Conservation (phyloP, 352 stramenopile genomes). For the Phytophthora cactorum region DNA sequence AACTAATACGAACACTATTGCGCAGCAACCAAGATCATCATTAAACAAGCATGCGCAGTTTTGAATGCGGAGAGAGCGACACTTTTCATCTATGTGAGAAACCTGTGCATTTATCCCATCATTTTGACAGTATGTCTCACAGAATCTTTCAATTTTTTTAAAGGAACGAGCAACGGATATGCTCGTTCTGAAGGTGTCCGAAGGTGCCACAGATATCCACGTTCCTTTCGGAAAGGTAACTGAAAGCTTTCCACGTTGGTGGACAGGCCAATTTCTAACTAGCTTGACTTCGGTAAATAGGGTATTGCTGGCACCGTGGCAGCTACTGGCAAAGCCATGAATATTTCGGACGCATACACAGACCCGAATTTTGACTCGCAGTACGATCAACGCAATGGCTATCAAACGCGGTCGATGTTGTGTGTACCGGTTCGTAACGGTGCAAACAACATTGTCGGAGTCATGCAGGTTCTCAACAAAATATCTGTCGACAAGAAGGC, state of each 20-base stretch:
- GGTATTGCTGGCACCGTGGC: slow-evolving; percentile 91
- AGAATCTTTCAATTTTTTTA: slow-evolving; percentile 1
- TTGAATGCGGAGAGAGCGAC: slow-evolving; percentile 91
- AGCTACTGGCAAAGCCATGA: slow-evolving; percentile 78
- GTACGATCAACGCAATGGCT: slow-evolving; percentile 93
- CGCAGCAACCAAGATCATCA: slow-evolving; percentile 81
- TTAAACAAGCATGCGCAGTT: slow-evolving; percentile 87
- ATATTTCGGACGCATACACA: slow-evolving; percentile 94
- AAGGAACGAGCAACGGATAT: slow-evolving; percentile 78
- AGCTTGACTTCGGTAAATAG: slow-evolving; percentile 29
- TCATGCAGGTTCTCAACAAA: slow-evolving; percentile 93
- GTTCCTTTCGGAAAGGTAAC: slow-evolving; percentile 81
- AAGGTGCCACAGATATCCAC: slow-evolving; percentile 86
- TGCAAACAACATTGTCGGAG: slow-evolving; percentile 82
- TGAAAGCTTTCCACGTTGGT: neutral
- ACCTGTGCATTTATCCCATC: neutral
- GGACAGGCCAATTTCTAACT: neutral
- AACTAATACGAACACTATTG: neutral
- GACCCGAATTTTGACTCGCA: slow-evolving; percentile 93
- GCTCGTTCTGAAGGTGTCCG: slow-evolving; percentile 87
- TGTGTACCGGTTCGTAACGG: slow-evolving; percentile 89
- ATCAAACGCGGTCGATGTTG: slow-evolving; percentile 92
- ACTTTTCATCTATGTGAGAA: slow-evolving; percentile 85
- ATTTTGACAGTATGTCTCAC: neutral
- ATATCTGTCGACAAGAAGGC: slow-evolving; percentile 57